Conservation (phyloP, 495 filamentous ascomycete genomes). For the Xylaria telfairii region DNA sequence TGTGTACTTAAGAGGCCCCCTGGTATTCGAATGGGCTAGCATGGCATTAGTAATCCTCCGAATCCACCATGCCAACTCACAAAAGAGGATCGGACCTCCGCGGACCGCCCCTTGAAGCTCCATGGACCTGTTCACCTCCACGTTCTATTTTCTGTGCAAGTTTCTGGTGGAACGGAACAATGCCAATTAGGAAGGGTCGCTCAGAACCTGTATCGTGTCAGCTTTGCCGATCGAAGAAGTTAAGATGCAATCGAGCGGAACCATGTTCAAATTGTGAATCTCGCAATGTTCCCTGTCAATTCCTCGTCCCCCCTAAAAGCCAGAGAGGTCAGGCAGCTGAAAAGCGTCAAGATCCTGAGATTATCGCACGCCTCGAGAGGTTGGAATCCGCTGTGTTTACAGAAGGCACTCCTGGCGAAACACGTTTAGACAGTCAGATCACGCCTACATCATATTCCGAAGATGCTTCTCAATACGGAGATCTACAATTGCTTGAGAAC, state of each 20-base stretch:
- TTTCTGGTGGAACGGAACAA: conserved; percentile 4
- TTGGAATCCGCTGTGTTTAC: background rate
- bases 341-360: background rate
- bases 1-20: background rate
- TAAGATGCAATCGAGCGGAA: conserved; percentile 51
- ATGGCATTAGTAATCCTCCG: conserved; percentile 7
- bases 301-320: conserved; percentile 31
- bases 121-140: background rate
- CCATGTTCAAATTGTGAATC: conserved; percentile 55
- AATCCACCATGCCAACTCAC: background rate
- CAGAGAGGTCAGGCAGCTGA: conserved; percentile 36
- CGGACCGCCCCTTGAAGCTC: background rate
- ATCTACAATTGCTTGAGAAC: background rate
- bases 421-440: background rate
- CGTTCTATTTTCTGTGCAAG: background rate
- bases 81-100: conserved; percentile 10
- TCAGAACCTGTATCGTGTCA: conserved; percentile 60
- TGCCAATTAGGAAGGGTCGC: conserved; percentile 34
- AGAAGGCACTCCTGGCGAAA: background rate
- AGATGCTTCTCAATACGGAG: background rate
- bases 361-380: background rate
- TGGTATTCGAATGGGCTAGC: background rate
- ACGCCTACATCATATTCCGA: background rate
- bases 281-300: conserved; percentile 47
- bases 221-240: conserved; percentile 51